Conservation (phyloP, 1,284 basidiomycete species). For the Leccinum pachyderme region DNA sequence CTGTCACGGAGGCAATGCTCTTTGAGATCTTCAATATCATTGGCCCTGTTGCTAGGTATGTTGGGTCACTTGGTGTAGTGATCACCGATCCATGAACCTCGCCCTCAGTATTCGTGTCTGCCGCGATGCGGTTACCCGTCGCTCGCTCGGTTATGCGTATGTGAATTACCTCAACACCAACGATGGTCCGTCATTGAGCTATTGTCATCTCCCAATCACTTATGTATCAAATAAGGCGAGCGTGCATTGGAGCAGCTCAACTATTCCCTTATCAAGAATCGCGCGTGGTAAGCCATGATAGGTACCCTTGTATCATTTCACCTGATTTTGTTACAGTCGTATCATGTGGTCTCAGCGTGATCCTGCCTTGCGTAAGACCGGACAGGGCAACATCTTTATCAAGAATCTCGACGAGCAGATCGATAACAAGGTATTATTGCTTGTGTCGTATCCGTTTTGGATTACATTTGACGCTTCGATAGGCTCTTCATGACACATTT, state of each 20-base stretch:
- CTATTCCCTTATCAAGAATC: slow-evolving; percentile 98
- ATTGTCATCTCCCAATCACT: slow-evolving; percentile 7
- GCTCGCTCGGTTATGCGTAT: slow-evolving; percentile 99
- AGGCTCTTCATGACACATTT: slow-evolving; percentile 99
- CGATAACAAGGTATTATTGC: slow-evolving; percentile 86
- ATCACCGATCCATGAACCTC: background rate
- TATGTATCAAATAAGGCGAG: slow-evolving; percentile 60
- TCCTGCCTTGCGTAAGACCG: slow-evolving; percentile 98
- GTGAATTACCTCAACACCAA: slow-evolving; percentile 97
- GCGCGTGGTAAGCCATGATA: slow-evolving; percentile 72
- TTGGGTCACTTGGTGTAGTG: slow-evolving; percentile 4
- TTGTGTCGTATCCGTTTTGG: background rate
- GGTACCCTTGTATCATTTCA: background rate
- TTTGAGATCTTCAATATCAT: slow-evolving; percentile 99
- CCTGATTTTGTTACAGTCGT: slow-evolving; percentile 53
- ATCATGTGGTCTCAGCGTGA: slow-evolving; percentile 99
- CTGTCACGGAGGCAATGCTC: slow-evolving; percentile 98
- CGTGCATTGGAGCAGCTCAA: slow-evolving; percentile 99
- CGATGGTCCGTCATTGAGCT: slow-evolving; percentile 68
- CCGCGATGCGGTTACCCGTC: slow-evolving; percentile 98
- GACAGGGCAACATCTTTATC: slow-evolving; percentile 99
- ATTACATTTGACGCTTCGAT: slow-evolving; percentile 6
- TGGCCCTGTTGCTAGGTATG: slow-evolving; percentile 93
- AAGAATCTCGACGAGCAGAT: slow-evolving; percentile 99
- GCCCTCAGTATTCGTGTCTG: slow-evolving; percentile 91